A percentile compares a stretch with the other conserved stretches of the same genome.
Evolutionary conservation across 2,329 filamentous ascomycete genomes (phyloP).

Genomic region (Pseudogymnoascus sp.): DNA sequence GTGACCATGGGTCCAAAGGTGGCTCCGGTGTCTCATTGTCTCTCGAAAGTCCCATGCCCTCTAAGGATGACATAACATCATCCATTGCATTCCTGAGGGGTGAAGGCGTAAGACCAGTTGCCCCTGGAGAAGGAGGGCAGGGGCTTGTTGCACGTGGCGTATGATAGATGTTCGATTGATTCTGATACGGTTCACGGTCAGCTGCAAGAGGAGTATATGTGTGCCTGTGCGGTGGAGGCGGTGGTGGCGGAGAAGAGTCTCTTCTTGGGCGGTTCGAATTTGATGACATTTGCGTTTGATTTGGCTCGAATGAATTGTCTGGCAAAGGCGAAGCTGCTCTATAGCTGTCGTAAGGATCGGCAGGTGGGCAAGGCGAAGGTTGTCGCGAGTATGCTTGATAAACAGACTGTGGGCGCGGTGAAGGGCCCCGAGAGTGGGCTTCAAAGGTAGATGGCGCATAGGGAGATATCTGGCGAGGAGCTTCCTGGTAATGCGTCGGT

Average conservation of each 20-base stretch:
- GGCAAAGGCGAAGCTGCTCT: slow-evolving; percentile 28
- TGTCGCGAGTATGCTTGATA: slow-evolving; percentile 29
- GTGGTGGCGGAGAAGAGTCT: slow-evolving; percentile 65
- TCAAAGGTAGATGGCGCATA: slow-evolving; percentile 22
- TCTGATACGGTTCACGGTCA: slow-evolving; percentile 32
- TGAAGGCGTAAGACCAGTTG: slow-evolving; percentile 71
- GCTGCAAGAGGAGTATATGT: slow-evolving; percentile 27
- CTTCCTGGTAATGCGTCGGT: slow-evolving; percentile 21
- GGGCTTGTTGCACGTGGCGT: slow-evolving; percentile 56
- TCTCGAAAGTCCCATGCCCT: slow-evolving; percentile 68
- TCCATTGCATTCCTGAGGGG: slow-evolving; percentile 94
- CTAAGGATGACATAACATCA: slow-evolving; percentile 89
- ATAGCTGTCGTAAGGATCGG: slow-evolving; percentile 29
- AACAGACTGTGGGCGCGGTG: slow-evolving; percentile 24
- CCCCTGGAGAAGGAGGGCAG: slow-evolving; percentile 58
- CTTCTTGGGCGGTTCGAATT: slow-evolving; percentile 35
- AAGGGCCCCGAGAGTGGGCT: slow-evolving; percentile 32
- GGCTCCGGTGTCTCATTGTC: slow-evolving; percentile 48
- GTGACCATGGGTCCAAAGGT: slow-evolving; percentile 74
- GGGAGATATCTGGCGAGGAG: background rate
- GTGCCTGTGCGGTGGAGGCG: slow-evolving; percentile 77
- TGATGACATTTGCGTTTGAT: slow-evolving; percentile 20
- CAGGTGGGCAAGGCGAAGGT: slow-evolving; percentile 29
- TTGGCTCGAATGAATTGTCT: slow-evolving; percentile 20
- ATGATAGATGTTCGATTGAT: slow-evolving; percentile 37